These are phyloP conservation scores for Wickerhamomyces sydowiorum DNA, from an alignment of 805 yeast genomes.

Conservation along the genomic window DNA sequence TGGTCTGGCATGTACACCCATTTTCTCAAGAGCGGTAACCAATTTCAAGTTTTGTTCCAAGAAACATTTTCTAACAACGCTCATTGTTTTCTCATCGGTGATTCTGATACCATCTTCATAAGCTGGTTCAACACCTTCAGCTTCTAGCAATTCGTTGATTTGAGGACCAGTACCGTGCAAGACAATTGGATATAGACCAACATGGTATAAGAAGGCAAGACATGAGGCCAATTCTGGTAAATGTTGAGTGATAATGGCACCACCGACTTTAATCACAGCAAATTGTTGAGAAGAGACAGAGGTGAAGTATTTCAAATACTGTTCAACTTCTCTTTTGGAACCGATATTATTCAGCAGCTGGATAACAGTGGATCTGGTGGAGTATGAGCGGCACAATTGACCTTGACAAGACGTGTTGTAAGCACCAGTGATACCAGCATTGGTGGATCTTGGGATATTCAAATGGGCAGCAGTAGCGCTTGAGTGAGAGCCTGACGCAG, in stretches of 20 bases:
- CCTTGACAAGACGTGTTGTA: slow-evolving; percentile 7
- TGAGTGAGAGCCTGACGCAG: slow-evolving; percentile 3
- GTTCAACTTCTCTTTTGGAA: slow-evolving; percentile 96
- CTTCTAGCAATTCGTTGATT: slow-evolving; percentile 88
- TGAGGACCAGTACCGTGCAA: slow-evolving; percentile 99
- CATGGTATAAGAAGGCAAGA: slow-evolving; percentile 92
- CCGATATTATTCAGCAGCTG: slow-evolving; percentile 95
- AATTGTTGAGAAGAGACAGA: slow-evolving; percentile 95
- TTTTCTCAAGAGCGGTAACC: slow-evolving; percentile 91
- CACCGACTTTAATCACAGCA: slow-evolving; percentile 98
- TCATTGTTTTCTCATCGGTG: slow-evolving; percentile 92
- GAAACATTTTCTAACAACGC: slow-evolving; percentile 92
- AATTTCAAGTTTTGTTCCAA: slow-evolving; percentile 91
- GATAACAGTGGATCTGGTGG: slow-evolving; percentile 92
- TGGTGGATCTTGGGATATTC: slow-evolving; percentile 6
- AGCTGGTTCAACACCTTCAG: slow-evolving; percentile 92
- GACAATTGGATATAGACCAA: slow-evolving; percentile 94
- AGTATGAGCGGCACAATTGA: slow-evolving; percentile 29
- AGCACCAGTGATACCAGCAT: slow-evolving; percentile 13
- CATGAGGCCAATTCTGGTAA: slow-evolving; percentile 91
- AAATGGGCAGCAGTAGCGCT: slow-evolving; percentile 6
- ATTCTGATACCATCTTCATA: slow-evolving; percentile 95
- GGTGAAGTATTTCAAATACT: slow-evolving; percentile 92
- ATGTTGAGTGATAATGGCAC: slow-evolving; percentile 96
- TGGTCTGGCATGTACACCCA: slow-evolving; percentile 98